A percentile compares a stretch with the other conserved stretches of the same genome.
phyloP scores from a whole-genome alignment of 2,329 filamentous ascomycete genomes.

The Stagonosporopsis cucurbitacearum region DNA sequence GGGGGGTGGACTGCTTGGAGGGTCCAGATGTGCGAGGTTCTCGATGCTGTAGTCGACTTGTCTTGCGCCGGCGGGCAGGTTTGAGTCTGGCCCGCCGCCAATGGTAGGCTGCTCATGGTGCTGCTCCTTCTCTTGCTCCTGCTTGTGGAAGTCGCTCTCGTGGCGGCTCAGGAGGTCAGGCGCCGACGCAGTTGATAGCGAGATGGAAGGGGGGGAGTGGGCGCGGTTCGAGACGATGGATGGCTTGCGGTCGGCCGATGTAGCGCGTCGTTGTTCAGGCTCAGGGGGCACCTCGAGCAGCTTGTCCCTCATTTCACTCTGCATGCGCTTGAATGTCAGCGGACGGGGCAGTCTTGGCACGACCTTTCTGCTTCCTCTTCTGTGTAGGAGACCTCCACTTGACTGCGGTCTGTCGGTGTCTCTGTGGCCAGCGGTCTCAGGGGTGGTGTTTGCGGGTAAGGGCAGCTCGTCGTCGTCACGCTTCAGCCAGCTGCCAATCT shows the following conservation, averaged over 20 bases:
- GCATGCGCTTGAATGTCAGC: constrained; percentile 81
- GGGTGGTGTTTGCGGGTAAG: constrained; percentile 20
- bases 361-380: constrained; percentile 61
- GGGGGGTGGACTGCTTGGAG: constrained; percentile 33
- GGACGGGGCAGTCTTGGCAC: constrained; percentile 78
- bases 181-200: constrained; percentile 48
- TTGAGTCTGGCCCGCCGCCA: constrained; percentile 39
- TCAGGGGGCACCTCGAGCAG: constrained; percentile 70
- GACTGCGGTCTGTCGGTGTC: constrained; percentile 45
- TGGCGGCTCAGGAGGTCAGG: constrained; percentile 48
- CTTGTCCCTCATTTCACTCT: constrained; percentile 78
- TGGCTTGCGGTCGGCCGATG: constrained; percentile 73
- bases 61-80: constrained; percentile 44
- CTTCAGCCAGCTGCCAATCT: constrained; percentile 51
- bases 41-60: constrained; percentile 45
- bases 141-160: constrained; percentile 32
- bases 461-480: constrained; percentile 46
- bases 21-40: constrained; percentile 8
- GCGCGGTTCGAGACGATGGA: constrained; percentile 62
- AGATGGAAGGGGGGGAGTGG: constrained; percentile 49
- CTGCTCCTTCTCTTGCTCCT: constrained; percentile 23
- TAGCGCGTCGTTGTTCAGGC: constrained; percentile 71
- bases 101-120: constrained; percentile 34
- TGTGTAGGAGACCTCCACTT: constrained; percentile 38
- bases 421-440: constrained; percentile 29